Percentiles rank a stretch among this genome's conserved stretches.
phyloP scores from a whole-genome alignment of 345 rosid genomes.

The Salix arbutifolia region DNA sequence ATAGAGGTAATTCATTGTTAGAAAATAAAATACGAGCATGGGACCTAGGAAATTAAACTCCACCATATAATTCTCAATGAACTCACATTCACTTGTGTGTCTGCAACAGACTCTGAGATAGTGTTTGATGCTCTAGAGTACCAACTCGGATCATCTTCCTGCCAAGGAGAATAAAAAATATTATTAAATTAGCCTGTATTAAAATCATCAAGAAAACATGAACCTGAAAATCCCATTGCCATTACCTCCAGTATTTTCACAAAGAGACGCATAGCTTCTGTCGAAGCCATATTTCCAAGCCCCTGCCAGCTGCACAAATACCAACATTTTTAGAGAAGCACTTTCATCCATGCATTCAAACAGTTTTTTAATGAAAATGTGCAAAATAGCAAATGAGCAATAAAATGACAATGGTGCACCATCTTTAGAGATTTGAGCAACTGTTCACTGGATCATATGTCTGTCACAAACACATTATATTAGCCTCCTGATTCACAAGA shows the following conservation, averaged over 20 bases:
- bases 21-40: not conserved
- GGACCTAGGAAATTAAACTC: not conserved
- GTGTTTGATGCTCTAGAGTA: conserved; percentile 80
- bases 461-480: not conserved
- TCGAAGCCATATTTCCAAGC: conserved; percentile 83
- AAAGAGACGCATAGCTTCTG: conserved; percentile 99
- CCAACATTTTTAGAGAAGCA: not conserved
- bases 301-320: conserved; percentile 79
- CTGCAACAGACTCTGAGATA: conserved; percentile 59
- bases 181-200: not conserved
- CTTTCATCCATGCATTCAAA: not conserved
- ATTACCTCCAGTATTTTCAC: conserved; percentile 95
- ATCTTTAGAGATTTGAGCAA: not conserved
- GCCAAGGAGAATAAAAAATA: conserved; percentile 11
- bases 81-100: conserved; percentile 71
- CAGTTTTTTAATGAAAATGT: not conserved
- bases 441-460: not conserved
- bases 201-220: not conserved
- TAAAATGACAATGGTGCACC: not conserved
- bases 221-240: conserved; percentile 18
- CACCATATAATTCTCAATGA: not conserved
- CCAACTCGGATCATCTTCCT: conserved; percentile 99
- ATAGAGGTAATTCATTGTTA: not conserved
- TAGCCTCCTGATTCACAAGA: not conserved
- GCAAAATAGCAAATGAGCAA: not conserved